Percentiles rank a stretch among this genome's conserved stretches.
Conservation (phyloP, 805 yeast genomes). For the Spathaspora hagerdaliae region DNA sequence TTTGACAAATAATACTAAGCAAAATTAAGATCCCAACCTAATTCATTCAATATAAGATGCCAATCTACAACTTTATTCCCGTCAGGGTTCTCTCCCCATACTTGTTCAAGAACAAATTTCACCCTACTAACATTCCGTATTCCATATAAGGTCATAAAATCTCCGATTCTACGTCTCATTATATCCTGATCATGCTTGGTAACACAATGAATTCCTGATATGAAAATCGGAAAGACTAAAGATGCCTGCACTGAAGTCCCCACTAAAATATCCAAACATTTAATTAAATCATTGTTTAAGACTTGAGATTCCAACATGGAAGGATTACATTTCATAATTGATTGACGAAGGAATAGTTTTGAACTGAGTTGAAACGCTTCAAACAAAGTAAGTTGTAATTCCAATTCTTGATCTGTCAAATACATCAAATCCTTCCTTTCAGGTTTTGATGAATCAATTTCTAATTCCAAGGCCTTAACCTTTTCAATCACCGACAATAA, state of each 20-base stretch:
- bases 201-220: constrained; percentile 69
- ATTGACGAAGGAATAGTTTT: constrained; percentile 61
- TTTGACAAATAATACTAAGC: constrained; percentile 34
- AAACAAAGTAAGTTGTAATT: constrained; percentile 64
- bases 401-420: constrained; percentile 47
- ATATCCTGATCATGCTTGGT: constrained; percentile 46
- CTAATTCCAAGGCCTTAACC: constrained; percentile 41
- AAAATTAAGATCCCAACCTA: constrained; percentile 79
- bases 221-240: constrained; percentile 71
- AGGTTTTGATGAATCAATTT: constrained; percentile 50
- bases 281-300: constrained; percentile 48
- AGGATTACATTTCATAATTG: constrained; percentile 58
- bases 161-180: constrained; percentile 51
- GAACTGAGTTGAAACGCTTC: constrained; percentile 70
- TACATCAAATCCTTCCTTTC: constrained; percentile 42
- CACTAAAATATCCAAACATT: constrained; percentile 56
- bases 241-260: constrained; percentile 69
- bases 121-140: constrained; percentile 58
- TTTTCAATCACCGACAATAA: constrained; percentile 25
- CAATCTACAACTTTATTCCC: constrained; percentile 70
- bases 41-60: constrained; percentile 58
- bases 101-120: constrained; percentile 40
- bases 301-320: constrained; percentile 61
- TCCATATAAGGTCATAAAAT: constrained; percentile 57
- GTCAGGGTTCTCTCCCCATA: constrained; percentile 44